Evolutionary conservation across 352 stramenopile genomes (phyloP).

Genomic region (Nothophytophthora sp.): DNA sequence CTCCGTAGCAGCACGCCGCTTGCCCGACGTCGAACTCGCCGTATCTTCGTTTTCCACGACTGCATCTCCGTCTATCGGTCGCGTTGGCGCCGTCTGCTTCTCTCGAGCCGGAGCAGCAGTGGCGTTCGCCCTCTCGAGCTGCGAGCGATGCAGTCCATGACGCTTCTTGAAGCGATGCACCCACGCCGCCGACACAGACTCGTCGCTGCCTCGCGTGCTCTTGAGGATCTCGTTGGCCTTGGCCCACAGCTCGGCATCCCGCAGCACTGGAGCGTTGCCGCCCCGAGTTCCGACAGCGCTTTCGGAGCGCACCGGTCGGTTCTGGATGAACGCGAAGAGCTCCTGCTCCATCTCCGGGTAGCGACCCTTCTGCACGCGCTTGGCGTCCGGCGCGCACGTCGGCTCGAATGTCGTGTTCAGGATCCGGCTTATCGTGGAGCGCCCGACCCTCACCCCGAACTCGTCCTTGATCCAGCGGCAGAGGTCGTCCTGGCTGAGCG

Average conservation of each 20-base stretch:
- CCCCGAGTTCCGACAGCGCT: constrained; percentile 3
- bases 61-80: background rate
- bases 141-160: too few relatives aligned
- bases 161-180: constrained; percentile 36
- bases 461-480: constrained; percentile 24
- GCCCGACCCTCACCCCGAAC: constrained; percentile 29
- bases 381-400: constrained; percentile 24
- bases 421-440: constrained; percentile 34
- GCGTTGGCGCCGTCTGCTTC: too few relatives aligned
- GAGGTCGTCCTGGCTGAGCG: constrained; percentile 34
- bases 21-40: background rate
- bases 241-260: constrained; percentile 27
- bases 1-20: background rate
- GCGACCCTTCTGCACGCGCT: constrained; percentile 31
- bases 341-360: constrained; percentile 33
- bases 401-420: constrained; percentile 22
- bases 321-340: constrained; percentile 15
- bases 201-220: constrained; percentile 14
- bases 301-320: constrained; percentile 1
- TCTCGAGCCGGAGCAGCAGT: background rate
- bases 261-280: constrained; percentile 17
- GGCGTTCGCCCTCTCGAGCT: too few relatives aligned
- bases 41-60: background rate
- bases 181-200: constrained; percentile 30
- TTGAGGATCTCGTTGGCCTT: constrained; percentile 40